phyloP scores from a whole-genome alignment of 2,329 filamentous ascomycete genomes.

The Fusarium sp. region DNA sequence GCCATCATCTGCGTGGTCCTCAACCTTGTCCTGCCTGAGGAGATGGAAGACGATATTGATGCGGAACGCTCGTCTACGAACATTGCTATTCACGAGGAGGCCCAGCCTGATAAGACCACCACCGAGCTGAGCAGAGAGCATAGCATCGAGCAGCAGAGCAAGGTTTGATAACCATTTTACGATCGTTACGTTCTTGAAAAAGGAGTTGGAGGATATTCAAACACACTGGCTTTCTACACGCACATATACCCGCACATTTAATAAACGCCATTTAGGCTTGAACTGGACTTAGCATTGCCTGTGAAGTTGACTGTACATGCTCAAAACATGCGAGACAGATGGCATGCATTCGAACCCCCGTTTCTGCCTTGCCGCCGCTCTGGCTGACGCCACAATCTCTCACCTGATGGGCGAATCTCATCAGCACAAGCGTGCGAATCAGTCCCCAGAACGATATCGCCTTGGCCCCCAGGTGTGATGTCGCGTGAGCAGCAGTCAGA shows the following conservation, averaged over 20 bases:
- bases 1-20: conserved; percentile 79
- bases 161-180: conserved; percentile 10
- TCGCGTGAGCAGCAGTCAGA: background rate
- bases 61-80: conserved; percentile 34
- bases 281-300: background rate
- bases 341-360: background rate
- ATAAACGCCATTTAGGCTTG: background rate
- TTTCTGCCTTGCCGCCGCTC: background rate
- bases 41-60: conserved; percentile 72
- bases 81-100: conserved; percentile 25
- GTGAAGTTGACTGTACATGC: background rate
- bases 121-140: conserved; percentile 36
- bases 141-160: conserved; percentile 35
- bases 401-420: background rate
- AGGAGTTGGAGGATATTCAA: background rate
- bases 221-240: background rate
- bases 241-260: background rate
- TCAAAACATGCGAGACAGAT: background rate
- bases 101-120: conserved; percentile 13
- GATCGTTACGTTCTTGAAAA: background rate
- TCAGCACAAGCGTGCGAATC: background rate
- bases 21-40: conserved; percentile 79
- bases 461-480: background rate
- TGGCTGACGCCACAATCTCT: background rate
- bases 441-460: background rate